phyloP scores from a whole-genome alignment of 1,139 yeast genomes.

The Suhomyces atakaporum region DNA sequence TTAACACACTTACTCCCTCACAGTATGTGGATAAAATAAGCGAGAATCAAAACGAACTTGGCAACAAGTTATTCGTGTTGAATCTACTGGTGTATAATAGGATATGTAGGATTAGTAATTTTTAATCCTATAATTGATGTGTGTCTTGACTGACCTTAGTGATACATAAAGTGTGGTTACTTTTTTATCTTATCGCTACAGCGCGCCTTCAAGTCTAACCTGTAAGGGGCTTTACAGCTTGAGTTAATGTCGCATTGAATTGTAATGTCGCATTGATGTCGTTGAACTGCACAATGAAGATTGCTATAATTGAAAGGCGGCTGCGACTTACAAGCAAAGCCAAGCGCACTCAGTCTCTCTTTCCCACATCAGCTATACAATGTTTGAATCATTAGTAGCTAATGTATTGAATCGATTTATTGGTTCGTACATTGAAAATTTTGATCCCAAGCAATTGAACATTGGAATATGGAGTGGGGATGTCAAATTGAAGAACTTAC shows the following conservation, averaged over 20 bases:
- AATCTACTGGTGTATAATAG: not conserved
- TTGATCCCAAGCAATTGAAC: slow-evolving; percentile 90
- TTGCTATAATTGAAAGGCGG: slow-evolving; percentile 2
- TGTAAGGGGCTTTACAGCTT: slow-evolving; percentile 6
- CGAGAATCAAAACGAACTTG: not conserved
- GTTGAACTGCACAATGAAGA: slow-evolving; percentile 3
- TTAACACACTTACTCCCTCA: not conserved
- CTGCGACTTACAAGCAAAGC: not conserved
- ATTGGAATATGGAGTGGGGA: slow-evolving; percentile 99
- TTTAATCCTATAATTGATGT: not conserved
- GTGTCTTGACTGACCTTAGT: not conserved
- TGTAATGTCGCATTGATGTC: slow-evolving; percentile 5
- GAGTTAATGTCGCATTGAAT: not conserved
- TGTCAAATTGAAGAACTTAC: slow-evolving; percentile 77
- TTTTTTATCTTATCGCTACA: slow-evolving; percentile 5
- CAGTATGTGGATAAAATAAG: not conserved
- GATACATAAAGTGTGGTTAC: not conserved
- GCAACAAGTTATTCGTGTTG: not conserved
- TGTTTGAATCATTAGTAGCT: slow-evolving; percentile 63
- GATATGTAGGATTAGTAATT: not conserved
- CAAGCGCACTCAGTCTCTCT: not conserved
- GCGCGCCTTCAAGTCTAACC: slow-evolving; percentile 3
- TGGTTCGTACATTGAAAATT: slow-evolving; percentile 85
- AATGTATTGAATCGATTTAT: slow-evolving; percentile 53
- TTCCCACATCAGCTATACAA: slow-evolving; percentile 16